A percentile compares a stretch with the other conserved stretches of the same genome.
Conservation (phyloP, 2,329 filamentous ascomycete genomes). For the Neonectria punicea region DNA sequence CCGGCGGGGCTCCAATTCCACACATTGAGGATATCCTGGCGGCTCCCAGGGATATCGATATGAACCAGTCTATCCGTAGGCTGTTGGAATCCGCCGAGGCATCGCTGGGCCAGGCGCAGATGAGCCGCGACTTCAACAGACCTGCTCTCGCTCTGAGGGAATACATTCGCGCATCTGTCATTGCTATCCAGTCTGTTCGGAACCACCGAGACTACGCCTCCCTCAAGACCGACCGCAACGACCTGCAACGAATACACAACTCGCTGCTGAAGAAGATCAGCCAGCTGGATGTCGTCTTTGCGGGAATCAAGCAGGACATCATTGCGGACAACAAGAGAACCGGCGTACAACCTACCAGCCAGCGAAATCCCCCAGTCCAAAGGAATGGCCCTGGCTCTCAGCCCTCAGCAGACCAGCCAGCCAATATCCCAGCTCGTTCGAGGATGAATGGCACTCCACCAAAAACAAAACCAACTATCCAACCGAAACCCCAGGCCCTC, state of each 20-base stretch:
- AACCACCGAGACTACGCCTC: conserved; percentile 78
- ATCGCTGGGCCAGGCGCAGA: conserved; percentile 69
- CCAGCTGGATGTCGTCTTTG: conserved; percentile 60
- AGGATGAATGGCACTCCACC: conserved; percentile 29
- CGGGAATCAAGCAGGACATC: conserved; percentile 68
- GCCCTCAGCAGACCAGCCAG: conserved; percentile 22
- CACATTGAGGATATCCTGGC: conserved; percentile 66
- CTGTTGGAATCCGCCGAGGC: conserved; percentile 64
- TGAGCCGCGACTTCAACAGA: conserved; percentile 69
- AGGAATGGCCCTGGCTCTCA: conserved; percentile 19
- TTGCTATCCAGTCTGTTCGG: conserved; percentile 80
- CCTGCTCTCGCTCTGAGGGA: conserved; percentile 83
- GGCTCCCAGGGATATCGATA: conserved; percentile 58
- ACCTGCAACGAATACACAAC: conserved; percentile 60
- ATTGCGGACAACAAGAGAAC: conserved; percentile 71
- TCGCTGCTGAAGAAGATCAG: conserved; percentile 62
- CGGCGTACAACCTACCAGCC: conserved; percentile 61
- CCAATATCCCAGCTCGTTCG: conserved; percentile 35
- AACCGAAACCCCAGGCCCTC: conserved; percentile 75
- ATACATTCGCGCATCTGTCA: conserved; percentile 83
- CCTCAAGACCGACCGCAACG: conserved; percentile 65
- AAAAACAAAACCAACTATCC: conserved; percentile 60
- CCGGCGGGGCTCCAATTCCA: conserved; percentile 52
- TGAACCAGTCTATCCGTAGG: conserved; percentile 62
- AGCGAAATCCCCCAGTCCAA: conserved; percentile 30